phyloP scores from a whole-genome alignment of 1,139 yeast species.

The Candida labiduridarum region DNA sequence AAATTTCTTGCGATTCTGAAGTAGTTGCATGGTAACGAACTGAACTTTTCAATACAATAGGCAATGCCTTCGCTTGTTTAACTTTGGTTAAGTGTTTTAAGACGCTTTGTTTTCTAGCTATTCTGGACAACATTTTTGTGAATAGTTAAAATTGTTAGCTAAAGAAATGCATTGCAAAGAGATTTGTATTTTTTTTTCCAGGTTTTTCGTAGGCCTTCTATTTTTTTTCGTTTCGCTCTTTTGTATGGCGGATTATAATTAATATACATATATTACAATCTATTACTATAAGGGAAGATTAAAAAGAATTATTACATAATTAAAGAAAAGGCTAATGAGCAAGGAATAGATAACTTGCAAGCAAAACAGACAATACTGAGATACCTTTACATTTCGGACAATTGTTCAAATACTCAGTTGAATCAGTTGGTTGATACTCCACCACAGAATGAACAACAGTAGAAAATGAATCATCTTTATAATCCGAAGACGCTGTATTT shows the following conservation, averaged over 20 bases:
- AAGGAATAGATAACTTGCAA: neutral
- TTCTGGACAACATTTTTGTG: conserved; percentile 12
- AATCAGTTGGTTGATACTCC: neutral
- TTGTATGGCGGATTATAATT: neutral
- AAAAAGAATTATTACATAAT: neutral
- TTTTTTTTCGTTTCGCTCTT: neutral
- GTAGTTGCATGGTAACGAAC: conserved; percentile 7
- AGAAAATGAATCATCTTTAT: neutral
- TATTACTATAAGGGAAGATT: neutral
- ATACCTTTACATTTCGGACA: neutral
- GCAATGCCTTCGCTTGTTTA: conserved; percentile 2
- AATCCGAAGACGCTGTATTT: neutral
- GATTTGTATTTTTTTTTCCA: neutral
- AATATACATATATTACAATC: neutral
- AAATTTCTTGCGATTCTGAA: conserved; percentile 35
- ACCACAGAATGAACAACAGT: neutral
- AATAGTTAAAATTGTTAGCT: neutral
- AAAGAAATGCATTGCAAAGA: neutral
- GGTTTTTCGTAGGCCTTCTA: neutral
- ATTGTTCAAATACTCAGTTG: neutral
- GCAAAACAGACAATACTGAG: neutral
- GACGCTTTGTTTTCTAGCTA: conserved; percentile 4
- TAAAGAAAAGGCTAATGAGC: neutral
- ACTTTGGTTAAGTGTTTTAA: conserved; percentile 4
- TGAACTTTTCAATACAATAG: neutral